Conservation (phyloP, 2,329 filamentous ascomycete species). For the Xylaria hypoxylon region DNA sequence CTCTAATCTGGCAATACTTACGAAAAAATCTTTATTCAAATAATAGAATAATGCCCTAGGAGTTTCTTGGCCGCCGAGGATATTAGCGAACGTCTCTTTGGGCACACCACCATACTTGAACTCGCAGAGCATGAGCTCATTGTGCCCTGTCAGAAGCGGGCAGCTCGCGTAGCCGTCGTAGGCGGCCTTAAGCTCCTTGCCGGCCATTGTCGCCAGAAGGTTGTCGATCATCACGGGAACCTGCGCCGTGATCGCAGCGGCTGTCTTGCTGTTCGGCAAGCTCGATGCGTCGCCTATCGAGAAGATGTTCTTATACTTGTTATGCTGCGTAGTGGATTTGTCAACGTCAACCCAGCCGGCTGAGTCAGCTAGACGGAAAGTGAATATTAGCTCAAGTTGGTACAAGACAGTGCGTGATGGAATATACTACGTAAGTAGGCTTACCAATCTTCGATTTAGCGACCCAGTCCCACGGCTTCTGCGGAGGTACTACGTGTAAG, state of each 20-base stretch:
- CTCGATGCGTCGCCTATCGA: constrained; percentile 56
- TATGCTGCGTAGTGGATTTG: constrained; percentile 52
- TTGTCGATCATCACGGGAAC: constrained; percentile 58
- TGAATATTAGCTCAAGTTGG: constrained; percentile 57
- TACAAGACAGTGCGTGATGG: neutral
- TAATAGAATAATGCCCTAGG: constrained; percentile 56
- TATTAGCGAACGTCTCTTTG: constrained; percentile 57
- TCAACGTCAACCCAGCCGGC: constrained; percentile 53
- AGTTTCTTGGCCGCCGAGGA: constrained; percentile 55
- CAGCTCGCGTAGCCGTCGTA: constrained; percentile 61
- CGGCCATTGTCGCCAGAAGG: constrained; percentile 53
- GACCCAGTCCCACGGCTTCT: constrained; percentile 52
- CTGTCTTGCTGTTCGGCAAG: constrained; percentile 58
- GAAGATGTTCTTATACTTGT: constrained; percentile 55
- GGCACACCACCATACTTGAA: constrained; percentile 61
- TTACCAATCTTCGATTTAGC: constrained; percentile 54
- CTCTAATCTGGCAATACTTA: constrained; percentile 40
- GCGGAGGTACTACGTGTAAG: constrained; percentile 54
- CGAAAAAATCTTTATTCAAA: constrained; percentile 60
- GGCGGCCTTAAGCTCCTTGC: constrained; percentile 48
- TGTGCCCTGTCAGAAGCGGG: constrained; percentile 59
- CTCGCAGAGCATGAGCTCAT: constrained; percentile 60
- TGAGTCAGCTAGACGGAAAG: constrained; percentile 61
- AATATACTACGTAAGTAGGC: constrained; percentile 16
- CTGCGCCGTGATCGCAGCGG: constrained; percentile 59